Conservation (phyloP, 306 rosid species). For the Gastrolobium villosum region DNA sequence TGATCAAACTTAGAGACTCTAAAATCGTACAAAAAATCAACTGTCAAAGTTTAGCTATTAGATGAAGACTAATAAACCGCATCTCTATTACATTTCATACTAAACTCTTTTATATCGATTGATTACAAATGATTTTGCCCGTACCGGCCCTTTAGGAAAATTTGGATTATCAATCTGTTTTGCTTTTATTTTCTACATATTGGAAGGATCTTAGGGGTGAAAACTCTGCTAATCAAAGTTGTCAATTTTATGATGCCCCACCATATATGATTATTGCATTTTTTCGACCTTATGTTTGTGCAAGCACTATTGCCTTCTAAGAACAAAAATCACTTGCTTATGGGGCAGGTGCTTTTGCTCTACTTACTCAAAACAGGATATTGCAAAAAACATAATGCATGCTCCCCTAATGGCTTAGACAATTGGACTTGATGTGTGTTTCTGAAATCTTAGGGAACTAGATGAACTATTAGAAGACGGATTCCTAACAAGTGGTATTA, state of each 20-base stretch:
- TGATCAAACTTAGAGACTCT: too few relatives aligned
- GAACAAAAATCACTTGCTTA: constrained; percentile 5
- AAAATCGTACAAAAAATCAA: too few relatives aligned
- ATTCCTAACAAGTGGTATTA: constrained; percentile 78
- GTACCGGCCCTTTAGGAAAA: constrained; percentile 5
- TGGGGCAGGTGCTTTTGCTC: constrained; percentile 25
- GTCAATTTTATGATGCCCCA: constrained; percentile 25
- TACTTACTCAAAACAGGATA: constrained; percentile 8
- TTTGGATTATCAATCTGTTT: neutral
- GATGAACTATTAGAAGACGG: constrained; percentile 54
- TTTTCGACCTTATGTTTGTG: constrained; percentile 18
- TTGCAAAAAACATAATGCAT: constrained; percentile 21
- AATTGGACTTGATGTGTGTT: constrained; percentile 56
- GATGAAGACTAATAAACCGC: too few relatives aligned
- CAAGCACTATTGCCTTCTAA: constrained; percentile 16
- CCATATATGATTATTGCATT: constrained; percentile 20
- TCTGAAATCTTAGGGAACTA: constrained; percentile 68
- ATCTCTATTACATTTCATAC: too few relatives aligned
- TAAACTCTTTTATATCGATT: too few relatives aligned
- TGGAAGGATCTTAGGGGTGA: constrained; percentile 1
- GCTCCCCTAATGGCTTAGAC: constrained; percentile 23
- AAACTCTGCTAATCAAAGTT: neutral
- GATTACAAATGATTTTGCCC: constrained; percentile 23
- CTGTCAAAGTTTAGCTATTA: too few relatives aligned
- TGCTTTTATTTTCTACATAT: neutral